Base-by-base conservation (phyloP, 2,329 filamentous ascomycete genomes). In the Westerdykella sp. region DNA sequence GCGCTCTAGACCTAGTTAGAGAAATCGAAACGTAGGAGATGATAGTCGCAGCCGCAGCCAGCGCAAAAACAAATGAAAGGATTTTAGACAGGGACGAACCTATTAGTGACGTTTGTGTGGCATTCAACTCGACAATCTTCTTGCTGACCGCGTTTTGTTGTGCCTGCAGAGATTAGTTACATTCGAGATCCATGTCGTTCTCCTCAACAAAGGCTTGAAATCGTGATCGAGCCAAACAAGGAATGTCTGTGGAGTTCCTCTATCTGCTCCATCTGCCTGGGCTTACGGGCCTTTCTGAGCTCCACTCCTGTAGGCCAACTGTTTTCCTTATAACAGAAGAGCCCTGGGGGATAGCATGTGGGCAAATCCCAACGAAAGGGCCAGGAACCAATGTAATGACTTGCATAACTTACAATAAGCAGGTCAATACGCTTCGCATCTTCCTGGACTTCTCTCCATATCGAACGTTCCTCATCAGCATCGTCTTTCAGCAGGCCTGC, bases 371-470 rank as follows among this genome's bases (percentile, higher is more conserved):
- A n/a, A n/a, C n/a, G 18, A 6, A 21, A 21, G 6, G 6, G 18
- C 18, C 18, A 21, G 18, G 18, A 21, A 21, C 3, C 18, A 30
- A 13, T 7, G 10, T 13, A 21, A 3, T 35, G 37, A 22, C 39
- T 15, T 35, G 34, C 12, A 6, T 12, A 22, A 57, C 71, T 62
- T 68, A 74, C 72, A 56, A 73, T 68, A 53, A 73, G 67, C 32
- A 54, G 57, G 45, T 75, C 73, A 22, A 73, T 68, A 37, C 69
- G 63, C 39, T 67, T 69, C 5, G 67, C 70, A 49, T 72, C 69
- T 34, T 64, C 62, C 40, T 66, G 66, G 45, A 76, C 72, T 45
- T 70, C 66, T 41, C 69, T 71, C 73, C 73, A 76, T 42, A 76
- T 56, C 13, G 69, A 63, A 25, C 71, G 63, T 55, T 75, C 73